phyloP scores from a whole-genome alignment of 179 eudicot species.

The Heliamphora pulchella region DNA sequence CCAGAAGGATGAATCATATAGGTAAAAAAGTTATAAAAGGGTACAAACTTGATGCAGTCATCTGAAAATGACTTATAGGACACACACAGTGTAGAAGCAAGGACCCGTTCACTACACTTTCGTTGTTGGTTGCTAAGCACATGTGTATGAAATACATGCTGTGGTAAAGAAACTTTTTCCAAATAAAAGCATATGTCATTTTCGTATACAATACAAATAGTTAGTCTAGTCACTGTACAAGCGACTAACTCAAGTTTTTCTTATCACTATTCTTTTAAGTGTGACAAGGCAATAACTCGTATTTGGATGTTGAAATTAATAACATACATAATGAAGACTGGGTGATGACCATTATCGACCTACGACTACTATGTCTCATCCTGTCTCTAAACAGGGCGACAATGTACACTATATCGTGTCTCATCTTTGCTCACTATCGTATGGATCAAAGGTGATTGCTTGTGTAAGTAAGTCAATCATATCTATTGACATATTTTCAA shows the following conservation, averaged over 20 bases:
- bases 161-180: neutral
- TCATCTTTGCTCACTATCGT: neutral
- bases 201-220: no score
- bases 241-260: neutral
- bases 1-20: neutral
- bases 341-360: neutral
- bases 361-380: neutral
- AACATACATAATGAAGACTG: neutral
- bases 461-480: neutral
- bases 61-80: neutral
- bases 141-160: constrained; percentile 1
- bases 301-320: neutral
- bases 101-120: neutral
- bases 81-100: neutral
- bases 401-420: neutral
- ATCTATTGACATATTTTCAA: neutral
- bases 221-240: no score
- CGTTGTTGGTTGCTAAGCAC: neutral
- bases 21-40: neutral
- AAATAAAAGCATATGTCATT: neutral
- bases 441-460: neutral
- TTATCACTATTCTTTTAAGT: no score
- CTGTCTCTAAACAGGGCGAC: neutral
- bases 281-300: neutral
- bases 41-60: neutral